phyloP scores from a whole-genome alignment of 345 rosid species.

The Lepidium aucheri region DNA sequence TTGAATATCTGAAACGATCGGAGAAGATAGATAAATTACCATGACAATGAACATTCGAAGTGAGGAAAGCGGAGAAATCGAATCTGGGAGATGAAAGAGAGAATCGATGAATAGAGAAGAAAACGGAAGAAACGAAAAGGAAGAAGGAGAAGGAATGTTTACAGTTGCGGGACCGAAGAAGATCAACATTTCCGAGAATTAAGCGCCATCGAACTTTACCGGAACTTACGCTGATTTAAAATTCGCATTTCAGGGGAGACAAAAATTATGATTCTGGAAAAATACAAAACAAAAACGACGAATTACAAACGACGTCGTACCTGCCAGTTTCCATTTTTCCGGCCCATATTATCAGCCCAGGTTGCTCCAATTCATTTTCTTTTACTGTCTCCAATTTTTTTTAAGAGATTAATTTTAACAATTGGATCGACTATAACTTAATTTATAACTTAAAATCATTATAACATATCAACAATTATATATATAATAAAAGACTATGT shows the following conservation, averaged over 20 bases:
- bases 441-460: no score
- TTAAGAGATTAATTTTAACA: no score
- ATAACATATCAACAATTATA: no score
- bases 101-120: neutral
- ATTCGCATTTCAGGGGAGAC: neutral
- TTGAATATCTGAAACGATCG: neutral
- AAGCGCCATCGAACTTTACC: conserved; percentile 37
- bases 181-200: conserved; percentile 42
- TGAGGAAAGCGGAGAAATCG: neutral
- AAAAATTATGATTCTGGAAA: neutral
- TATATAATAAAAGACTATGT: no score
- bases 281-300: neutral
- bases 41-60: neutral
- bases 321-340: neutral
- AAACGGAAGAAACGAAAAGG: conserved; percentile 18
- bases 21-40: neutral
- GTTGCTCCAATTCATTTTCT: neutral
- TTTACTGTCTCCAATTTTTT: neutral
- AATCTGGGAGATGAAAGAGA: neutral
- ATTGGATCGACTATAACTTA: no score
- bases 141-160: conserved; percentile 14
- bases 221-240: conserved; percentile 1
- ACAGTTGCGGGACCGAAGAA: neutral
- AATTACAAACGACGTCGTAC: neutral
- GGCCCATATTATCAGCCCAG: neutral